Evolutionary conservation across 768 basidiomycete genomes (phyloP), one percentile per base, ranked within the genome.

Genomic region (Suillus sp.): DNA sequence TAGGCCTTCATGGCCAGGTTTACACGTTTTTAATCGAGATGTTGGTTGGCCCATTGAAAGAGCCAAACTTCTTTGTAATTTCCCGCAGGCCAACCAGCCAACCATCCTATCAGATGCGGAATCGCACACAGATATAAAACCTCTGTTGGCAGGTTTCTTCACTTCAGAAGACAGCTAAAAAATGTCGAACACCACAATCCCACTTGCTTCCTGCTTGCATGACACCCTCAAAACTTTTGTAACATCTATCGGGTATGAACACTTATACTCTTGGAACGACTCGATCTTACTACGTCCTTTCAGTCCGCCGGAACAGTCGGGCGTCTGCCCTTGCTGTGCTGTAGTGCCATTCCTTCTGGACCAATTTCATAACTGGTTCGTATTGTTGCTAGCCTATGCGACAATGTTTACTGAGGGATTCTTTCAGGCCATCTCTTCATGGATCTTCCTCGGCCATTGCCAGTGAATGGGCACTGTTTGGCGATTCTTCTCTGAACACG

Each of bases 1-100:
- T 27, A 6, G 10, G 2, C n/a, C n/a, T n/a, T n/a, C 20, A 57
- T 57, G 56, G 56, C 56, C 25, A 57, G 16, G 56, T 27, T 38
- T 27, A 20, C 56, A 57, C 56, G 56, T 40, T 57, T 18, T 34
- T 18, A 27, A 32, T 53, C 4, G 10, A 27, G 56, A 10, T 11
- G 18, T 56, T 56, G 55, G 56, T 27, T 56, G 56, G 54, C 11
- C n/a, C 22, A 18, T 40, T 25, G 56, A 37, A 11, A 56, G 25
- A 13, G 38, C 56, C 38, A 57, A 40, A 6, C 56, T 57, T 57
- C 35, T 57, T 27, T 25, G 55, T 25, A 18, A 38, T 25, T 18
- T 11, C 10, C 4, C 37, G 25, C 18, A 25, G 38, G 56, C 37
- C 56, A 57, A 5, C 56, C 56, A 57, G 25, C 56, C 56, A 57